Base-by-base conservation (phyloP, 139 green algal genomes). In the Coelastrella sp. region DNA sequence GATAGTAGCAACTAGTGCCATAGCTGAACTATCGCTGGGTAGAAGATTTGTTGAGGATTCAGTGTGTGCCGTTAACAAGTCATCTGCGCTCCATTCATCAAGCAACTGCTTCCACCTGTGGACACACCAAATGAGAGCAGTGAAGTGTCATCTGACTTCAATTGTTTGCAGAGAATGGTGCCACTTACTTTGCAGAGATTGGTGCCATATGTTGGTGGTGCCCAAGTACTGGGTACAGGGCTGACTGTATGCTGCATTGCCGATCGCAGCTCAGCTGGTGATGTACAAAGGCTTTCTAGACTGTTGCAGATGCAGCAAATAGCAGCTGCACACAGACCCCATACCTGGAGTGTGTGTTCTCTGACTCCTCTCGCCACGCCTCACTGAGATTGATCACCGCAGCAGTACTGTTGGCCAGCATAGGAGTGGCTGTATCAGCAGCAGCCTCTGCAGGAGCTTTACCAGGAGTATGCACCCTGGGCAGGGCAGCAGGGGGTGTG, bases 51-150 rank as follows among this genome's bases (percentile, higher is more conserved):
- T 57, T 23, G 80, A 58, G 6, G n/a, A 47, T 16, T 82, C 80
- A 11, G 20, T 4, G 5, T 85, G 6, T 4, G 20, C 4, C 73
- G 59, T 19, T 47, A 20, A 20, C 20, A 85, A 11, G 11, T 86
- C 83, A 20, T 66, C 66, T 7, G 83, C 82, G 6, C 32, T 79
- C 65, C 82, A 87, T 65, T 87, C 82, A 58, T 78, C 65, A 7
- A 87, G 32, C 82, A 87, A 32, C 82, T 87, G 64, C 22, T 74
- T 71, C 82, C 82, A 87, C 82, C 82, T 87, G 82, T 54, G 17
- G 22, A 22, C 22, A 61, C 17, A 20, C 47, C 1, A 19, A 7
- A 54, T 59, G 5, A 23, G 32, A 47, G 32, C 32, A 47, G 32
- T 47, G 32, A 47, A 47, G 32, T 47, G 32, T 47, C 32, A 47